These are phyloP conservation scores for Cadophora luteo-olivacea DNA, from an alignment of 2,329 filamentous ascomycete genomes.

Conservation along the genomic window DNA sequence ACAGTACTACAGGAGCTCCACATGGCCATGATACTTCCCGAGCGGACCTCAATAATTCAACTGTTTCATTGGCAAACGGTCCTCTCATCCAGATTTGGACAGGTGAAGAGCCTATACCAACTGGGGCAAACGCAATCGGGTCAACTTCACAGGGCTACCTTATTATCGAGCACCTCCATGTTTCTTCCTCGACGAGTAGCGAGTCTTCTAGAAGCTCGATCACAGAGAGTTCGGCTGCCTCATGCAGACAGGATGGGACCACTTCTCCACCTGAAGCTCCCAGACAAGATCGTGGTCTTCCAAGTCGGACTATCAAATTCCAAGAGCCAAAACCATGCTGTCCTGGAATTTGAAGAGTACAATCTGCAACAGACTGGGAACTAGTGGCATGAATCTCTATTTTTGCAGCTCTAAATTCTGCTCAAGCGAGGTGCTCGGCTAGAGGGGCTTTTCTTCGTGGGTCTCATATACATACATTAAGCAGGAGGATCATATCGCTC, in stretches of 20 bases:
- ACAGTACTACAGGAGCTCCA: neutral
- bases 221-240: too few relatives aligned
- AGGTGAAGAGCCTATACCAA: neutral
- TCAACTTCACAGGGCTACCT: constrained; percentile 9
- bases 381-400: neutral
- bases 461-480: constrained; percentile 12
- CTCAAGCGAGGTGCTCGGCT: constrained; percentile 5
- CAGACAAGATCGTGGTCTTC: neutral
- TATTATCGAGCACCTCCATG: neutral
- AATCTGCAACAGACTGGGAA: neutral
- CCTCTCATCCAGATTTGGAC: constrained; percentile 13
- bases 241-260: neutral
- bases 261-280: neutral
- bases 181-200: neutral
- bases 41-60: neutral
- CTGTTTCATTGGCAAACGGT: neutral
- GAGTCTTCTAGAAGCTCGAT: neutral
- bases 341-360: neutral
- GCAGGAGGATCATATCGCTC: constrained; percentile 19
- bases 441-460: neutral
- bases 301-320: neutral
- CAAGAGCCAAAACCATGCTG: neutral
- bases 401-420: constrained; percentile 6
- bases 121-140: neutral
- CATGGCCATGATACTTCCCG: neutral